Conservation (phyloP, 805 yeast species). For the Wickerhamomyces sydowiorum region DNA sequence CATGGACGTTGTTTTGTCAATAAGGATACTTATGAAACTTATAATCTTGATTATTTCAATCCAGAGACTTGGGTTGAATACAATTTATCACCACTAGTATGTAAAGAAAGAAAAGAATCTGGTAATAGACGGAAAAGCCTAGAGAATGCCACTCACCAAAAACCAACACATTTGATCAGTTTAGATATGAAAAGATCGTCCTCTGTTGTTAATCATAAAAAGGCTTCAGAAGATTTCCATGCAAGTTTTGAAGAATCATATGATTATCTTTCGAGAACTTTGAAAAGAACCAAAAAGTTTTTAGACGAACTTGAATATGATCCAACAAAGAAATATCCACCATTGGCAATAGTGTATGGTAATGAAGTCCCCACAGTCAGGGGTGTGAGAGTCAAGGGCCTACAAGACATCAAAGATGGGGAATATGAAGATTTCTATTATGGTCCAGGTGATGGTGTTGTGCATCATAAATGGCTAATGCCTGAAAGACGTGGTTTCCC, state of each 20-base stretch:
- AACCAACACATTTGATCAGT: slow-evolving; percentile 2
- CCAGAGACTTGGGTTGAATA: slow-evolving; percentile 76
- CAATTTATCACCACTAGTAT: slow-evolving; percentile 69
- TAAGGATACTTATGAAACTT: slow-evolving; percentile 47
- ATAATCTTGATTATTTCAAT: slow-evolving; percentile 71
- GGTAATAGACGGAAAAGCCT: slow-evolving; percentile 4
- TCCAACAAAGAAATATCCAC: slow-evolving; percentile 61
- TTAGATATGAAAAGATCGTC: slow-evolving; percentile 15
- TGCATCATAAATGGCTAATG: slow-evolving; percentile 74
- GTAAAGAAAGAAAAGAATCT: slow-evolving; percentile 21
- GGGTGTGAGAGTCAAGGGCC: slow-evolving; percentile 62
- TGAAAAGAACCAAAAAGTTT: slow-evolving; percentile 54
- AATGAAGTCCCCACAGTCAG: slow-evolving; percentile 79
- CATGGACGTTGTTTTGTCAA: slow-evolving; percentile 73
- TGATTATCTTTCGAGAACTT: slow-evolving; percentile 56
- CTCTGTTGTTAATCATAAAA: slow-evolving; percentile 8
- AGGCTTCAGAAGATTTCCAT: slow-evolving; percentile 15
- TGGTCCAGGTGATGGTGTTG: slow-evolving; percentile 94
- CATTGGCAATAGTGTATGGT: slow-evolving; percentile 78
- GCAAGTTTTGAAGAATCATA: slow-evolving; percentile 48
- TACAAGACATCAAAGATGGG: slow-evolving; percentile 62
- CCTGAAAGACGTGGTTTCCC: slow-evolving; percentile 74
- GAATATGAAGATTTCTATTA: slow-evolving; percentile 71
- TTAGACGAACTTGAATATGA: slow-evolving; percentile 50
- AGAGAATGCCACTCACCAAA: slow-evolving; percentile 2